phyloP scores from a whole-genome alignment of 108 stramenopile genomes.

The Cyclotella cryptica region DNA sequence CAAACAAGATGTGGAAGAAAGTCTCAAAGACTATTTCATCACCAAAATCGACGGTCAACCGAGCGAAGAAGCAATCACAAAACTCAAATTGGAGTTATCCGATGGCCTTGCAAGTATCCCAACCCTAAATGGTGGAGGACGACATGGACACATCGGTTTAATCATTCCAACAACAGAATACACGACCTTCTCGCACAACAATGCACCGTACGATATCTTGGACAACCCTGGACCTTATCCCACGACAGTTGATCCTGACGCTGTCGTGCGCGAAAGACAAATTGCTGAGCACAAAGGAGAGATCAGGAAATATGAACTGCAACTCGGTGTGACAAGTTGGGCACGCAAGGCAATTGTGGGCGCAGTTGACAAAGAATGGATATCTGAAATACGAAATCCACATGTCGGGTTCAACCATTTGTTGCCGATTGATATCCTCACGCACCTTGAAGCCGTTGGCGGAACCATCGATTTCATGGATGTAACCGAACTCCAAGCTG shows the following conservation, averaged over 20 bases:
- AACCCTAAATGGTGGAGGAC: background rate
- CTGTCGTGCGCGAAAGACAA: constrained; percentile 2
- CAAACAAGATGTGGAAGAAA: constrained; percentile 6
- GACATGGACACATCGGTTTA: background rate
- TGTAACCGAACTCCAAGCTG: background rate
- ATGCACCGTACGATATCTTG: background rate
- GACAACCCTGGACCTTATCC: constrained; percentile 12
- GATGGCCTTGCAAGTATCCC: background rate
- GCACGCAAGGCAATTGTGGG: too few species aligned
- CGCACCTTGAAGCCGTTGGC: background rate
- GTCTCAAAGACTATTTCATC: background rate
- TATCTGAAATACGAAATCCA: too few species aligned
- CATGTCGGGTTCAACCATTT: too few species aligned
- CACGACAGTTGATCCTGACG: background rate
- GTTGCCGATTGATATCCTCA: background rate
- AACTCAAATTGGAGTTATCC: background rate
- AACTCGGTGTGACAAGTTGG: background rate
- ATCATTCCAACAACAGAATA: background rate
- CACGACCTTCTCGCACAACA: background rate
- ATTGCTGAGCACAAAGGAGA: constrained; percentile 18
- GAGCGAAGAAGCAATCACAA: background rate
- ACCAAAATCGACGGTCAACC: background rate
- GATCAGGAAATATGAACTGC: background rate
- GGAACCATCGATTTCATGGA: background rate
- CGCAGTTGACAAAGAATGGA: too few species aligned